Evolutionary conservation across 2,329 filamentous ascomycete species (phyloP).

Genomic region (Pseudogymnoascus sp.): DNA sequence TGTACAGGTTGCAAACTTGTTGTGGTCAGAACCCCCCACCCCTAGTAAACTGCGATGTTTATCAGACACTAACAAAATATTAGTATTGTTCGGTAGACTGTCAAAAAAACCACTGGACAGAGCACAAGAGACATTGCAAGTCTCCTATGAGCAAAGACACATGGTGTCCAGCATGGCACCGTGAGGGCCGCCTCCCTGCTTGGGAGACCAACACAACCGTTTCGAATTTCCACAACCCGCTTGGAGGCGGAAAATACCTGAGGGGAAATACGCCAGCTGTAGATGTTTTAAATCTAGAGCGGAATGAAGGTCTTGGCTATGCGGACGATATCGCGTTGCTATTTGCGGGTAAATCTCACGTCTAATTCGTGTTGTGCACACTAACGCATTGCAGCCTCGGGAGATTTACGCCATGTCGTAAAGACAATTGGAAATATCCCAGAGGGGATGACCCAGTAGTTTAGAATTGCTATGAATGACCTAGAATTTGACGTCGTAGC

Average conservation of each 20-base stretch:
- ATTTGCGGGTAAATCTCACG: conserved; percentile 14
- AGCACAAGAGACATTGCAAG: conserved; percentile 15
- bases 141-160: conserved; percentile 13
- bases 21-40: conserved; percentile 3
- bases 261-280: conserved; percentile 17
- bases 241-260: conserved; percentile 14
- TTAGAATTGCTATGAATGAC: conserved; percentile 15
- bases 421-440: conserved; percentile 15
- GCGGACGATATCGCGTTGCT: conserved; percentile 11
- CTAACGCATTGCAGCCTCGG: conserved; percentile 13
- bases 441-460: neutral
- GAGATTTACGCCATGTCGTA: conserved; percentile 16
- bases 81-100: conserved; percentile 14
- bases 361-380: neutral
- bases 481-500: conserved; percentile 17
- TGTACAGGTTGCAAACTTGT: conserved; percentile 9
- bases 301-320: conserved; percentile 15
- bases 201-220: conserved; percentile 1
- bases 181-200: conserved; percentile 10
- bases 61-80: neutral
- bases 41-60: neutral
- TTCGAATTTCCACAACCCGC: neutral
- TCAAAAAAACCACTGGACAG: conserved; percentile 15
- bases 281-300: conserved; percentile 14
- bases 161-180: conserved; percentile 13